Evolutionary conservation across 352 stramenopile genomes (phyloP), one percentile per base, ranked within the genome.

Genomic region (Phytophthora melonis): DNA sequence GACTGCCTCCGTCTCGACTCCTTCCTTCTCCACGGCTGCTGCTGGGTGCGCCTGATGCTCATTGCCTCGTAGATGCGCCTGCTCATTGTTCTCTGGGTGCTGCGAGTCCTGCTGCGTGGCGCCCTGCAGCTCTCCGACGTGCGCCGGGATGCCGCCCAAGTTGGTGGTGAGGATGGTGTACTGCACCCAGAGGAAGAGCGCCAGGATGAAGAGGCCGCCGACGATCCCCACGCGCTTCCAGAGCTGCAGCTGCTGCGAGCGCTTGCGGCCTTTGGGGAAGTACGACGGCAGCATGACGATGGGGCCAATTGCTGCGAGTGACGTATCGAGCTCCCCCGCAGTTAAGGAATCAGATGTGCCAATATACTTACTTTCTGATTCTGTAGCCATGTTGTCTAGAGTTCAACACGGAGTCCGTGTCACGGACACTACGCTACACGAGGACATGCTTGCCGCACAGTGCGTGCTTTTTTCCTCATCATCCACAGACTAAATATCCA

Each of bases 121-220:
- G 57, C 53, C 58, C 23, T 70, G 70, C 19, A 83, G 32, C 23
- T 77, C 68, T 34, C 36, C 71, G 41, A 77, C 54, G 25, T 77
- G 61, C 25, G 65, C 39, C 13, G 78, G 65, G 50, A 73, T 49
- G 11, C 61, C 60, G 23, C 66, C 70, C 11, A 86, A 58, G n/a
- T 73, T 74, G 14, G 74, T 77, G 25, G 72, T 81, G 21, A 90
- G 39, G 58, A 92, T 79, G 34, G 77, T 77, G 73, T 87, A 89
- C 67, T 91, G 85, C 65, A 87, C 74, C 75, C 72, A 90, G 8
- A 91, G 16, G 50, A 90, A 86, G 34, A 87, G 30, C 18, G 19
- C 55, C 18, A 77, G 49, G 32, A 66, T 50, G 43, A 59, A 66
- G 30, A 67, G 41, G 34, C 32, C 34, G 11, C 74, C 43, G 21